Conservation (phyloP, 2,329 filamentous ascomycete species). For the Scleromitrula shiraiana region DNA sequence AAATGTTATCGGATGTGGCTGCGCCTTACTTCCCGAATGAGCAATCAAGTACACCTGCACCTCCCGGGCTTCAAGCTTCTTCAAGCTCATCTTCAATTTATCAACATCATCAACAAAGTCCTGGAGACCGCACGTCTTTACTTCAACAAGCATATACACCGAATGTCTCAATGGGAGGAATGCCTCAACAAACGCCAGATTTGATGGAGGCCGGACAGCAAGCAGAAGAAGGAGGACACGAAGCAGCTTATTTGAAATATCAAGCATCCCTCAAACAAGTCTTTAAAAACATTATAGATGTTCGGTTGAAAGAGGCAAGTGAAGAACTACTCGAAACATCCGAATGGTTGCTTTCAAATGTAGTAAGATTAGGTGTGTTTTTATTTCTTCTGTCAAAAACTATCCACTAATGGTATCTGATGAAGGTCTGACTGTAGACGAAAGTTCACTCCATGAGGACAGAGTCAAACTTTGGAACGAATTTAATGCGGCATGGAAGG, state of each 20-base stretch:
- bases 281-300: constrained; percentile 53
- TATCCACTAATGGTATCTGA: constrained; percentile 29
- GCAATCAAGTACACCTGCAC: constrained; percentile 51
- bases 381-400: constrained; percentile 23
- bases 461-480: constrained; percentile 84
- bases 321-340: constrained; percentile 52
- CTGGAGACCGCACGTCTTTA: constrained; percentile 45
- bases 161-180: constrained; percentile 40
- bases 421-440: constrained; percentile 76
- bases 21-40: constrained; percentile 70
- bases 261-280: constrained; percentile 53
- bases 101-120: constrained; percentile 43
- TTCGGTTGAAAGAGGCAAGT: constrained; percentile 51
- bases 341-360: constrained; percentile 58
- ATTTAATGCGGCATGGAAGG: constrained; percentile 89
- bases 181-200: constrained; percentile 36
- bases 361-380: constrained; percentile 55
- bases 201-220: constrained; percentile 51
- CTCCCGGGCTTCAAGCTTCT: constrained; percentile 44
- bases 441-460: constrained; percentile 65
- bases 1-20: constrained; percentile 65
- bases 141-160: constrained; percentile 44
- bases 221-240: constrained; percentile 44
- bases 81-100: constrained; percentile 54
- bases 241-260: constrained; percentile 62